Evolutionary conservation across 345 rosid species (phyloP).

Genomic region (Corchorus olitorius): DNA sequence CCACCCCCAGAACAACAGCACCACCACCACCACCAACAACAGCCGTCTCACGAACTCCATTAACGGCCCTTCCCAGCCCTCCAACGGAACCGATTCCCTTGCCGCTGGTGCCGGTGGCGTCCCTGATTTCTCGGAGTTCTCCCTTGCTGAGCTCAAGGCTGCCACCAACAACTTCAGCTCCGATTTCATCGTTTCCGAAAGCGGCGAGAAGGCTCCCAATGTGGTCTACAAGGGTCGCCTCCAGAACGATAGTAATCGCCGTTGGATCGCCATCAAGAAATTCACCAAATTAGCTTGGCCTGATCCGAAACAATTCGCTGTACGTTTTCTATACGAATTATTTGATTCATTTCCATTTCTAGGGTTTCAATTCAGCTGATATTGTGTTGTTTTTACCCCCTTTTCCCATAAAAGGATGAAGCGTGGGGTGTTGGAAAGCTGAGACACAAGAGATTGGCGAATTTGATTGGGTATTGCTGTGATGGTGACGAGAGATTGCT

Average conservation of each 20-base stretch:
- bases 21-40: neutral
- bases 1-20: neutral
- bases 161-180: constrained; percentile 85
- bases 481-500: constrained; percentile 94
- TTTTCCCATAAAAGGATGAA: constrained; percentile 52
- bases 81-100: constrained; percentile 30
- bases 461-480: constrained; percentile 94
- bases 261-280: constrained; percentile 80
- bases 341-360: constrained; percentile 2
- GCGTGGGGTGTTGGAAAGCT: constrained; percentile 78
- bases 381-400: neutral
- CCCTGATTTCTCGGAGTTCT: constrained; percentile 64
- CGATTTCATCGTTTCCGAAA: constrained; percentile 71
- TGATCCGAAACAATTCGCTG: constrained; percentile 85
- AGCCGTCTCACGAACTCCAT: constrained; percentile 21
- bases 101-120: constrained; percentile 34
- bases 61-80: constrained; percentile 22
- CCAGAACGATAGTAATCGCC: constrained; percentile 39
- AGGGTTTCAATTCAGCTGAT: constrained; percentile 24
- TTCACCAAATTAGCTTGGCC: constrained; percentile 86
- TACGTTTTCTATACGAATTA: constrained; percentile 21
- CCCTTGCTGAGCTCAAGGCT: constrained; percentile 65
- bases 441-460: constrained; percentile 71
- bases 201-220: constrained; percentile 81
- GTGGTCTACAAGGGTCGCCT: constrained; percentile 78